Evolutionary conservation across 352 stramenopile genomes (phyloP), one percentile per base, ranked within the genome.

Genomic region (Blastocystis sp.): DNA sequence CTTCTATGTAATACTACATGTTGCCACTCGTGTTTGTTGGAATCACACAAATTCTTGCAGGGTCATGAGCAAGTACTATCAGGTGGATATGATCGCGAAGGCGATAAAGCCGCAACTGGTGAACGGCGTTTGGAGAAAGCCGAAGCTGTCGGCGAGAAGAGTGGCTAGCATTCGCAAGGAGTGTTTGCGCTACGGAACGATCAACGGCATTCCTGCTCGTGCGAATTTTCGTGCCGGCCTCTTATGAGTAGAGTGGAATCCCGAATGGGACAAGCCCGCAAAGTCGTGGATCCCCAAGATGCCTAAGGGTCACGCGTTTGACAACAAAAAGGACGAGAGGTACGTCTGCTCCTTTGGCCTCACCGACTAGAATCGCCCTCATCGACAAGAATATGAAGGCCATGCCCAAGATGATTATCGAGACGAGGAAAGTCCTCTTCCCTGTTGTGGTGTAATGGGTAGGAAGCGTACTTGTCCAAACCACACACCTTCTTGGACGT

Each of bases 341-440:
- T 88, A 45, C 16, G 21, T 61, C 24, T 71, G 13, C 1, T 12
- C 21, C 21, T 50, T 59, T 35, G 21, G 1, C n/a, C n/a, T 70
- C 3, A 71, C 33, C 24, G 35, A 62, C 2, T 71, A 88, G 77
- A 88, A 35, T 88, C 4, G 61, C 61, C 21, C 61, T 76, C 29
- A 88, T 88, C 51, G 77, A 88, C n/a, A 88, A 88, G 29, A 88
- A 88, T 37, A 50, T 88, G 77, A 88, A 88, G 59, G 63, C 33
- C 3, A 88, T 88, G 77, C 51, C 50, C 3, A 88, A 88, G 41
- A 24, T 76, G 37, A 88, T 88, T 71, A 45, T 35, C 21, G 77
- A 88, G 19, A 76, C 77, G 29, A 62, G 77, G n/a, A 88, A 88
- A 45, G 77, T 88, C 39, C 10, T 2, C 26, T 37, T 80, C 31